A percentile compares a stretch with the other conserved stretches of the same genome.
Evolutionary conservation across 148 eudicot genomes (phyloP).

Genomic region (Rhododendron molle): DNA sequence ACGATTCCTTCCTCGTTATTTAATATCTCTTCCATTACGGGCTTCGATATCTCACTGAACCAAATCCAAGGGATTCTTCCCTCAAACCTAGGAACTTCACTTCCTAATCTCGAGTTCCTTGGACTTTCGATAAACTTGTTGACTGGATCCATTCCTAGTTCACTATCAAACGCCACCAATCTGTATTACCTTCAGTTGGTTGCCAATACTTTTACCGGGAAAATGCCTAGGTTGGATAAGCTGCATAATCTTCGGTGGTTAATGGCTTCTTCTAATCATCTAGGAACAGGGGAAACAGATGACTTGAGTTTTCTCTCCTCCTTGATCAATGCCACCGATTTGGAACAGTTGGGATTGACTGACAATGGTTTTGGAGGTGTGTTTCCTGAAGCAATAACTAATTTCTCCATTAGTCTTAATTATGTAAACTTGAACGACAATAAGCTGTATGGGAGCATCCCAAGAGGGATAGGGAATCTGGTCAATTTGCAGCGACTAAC

Average conservation of each 20-base stretch:
- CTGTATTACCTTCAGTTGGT: too few species aligned
- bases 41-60: too few species aligned
- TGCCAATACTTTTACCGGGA: too few species aligned
- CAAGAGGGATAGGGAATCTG: background rate
- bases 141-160: too few species aligned
- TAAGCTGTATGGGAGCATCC: background rate
- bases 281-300: background rate
- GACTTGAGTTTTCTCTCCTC: background rate
- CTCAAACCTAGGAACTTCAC: too few species aligned
- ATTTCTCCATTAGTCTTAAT: background rate
- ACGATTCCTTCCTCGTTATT: too few species aligned
- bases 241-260: background rate
- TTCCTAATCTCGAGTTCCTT: too few species aligned
- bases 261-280: accelerated
- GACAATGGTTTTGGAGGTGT: background rate
- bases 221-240: too few species aligned
- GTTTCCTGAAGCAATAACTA: background rate
- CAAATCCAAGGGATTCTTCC: too few species aligned
- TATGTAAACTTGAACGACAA: accelerated
- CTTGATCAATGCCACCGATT: background rate
- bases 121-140: accelerated
- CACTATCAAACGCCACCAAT: too few species aligned
- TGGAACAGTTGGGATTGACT: accelerated
- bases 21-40: too few species aligned
- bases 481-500: background rate